These are phyloP conservation scores for Candida gigantensis DNA, from an alignment of 1,139 yeast genomes.

Conservation along the genomic window DNA sequence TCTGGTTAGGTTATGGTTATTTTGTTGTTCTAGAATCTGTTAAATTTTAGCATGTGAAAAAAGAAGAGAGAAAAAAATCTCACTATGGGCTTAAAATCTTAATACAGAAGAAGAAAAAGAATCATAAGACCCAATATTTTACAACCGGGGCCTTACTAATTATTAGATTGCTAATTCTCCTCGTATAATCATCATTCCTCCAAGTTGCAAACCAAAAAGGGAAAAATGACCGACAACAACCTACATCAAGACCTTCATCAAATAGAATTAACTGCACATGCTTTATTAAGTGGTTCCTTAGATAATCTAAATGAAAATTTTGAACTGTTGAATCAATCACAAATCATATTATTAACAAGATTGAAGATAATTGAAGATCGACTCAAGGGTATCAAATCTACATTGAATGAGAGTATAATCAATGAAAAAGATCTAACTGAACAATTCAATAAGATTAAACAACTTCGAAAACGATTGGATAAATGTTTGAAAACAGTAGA, in stretches of 20 bases:
- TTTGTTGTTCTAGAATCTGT: too few species aligned
- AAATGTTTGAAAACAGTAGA: slow-evolving; percentile 31
- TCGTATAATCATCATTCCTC: too few species aligned
- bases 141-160: too few species aligned
- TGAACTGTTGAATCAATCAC: slow-evolving; percentile 57
- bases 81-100: too few species aligned
- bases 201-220: not conserved
- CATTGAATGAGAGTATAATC: slow-evolving; percentile 17
- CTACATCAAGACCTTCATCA: slow-evolving; percentile 37
- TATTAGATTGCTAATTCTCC: too few species aligned
- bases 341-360: slow-evolving; percentile 52
- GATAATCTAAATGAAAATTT: slow-evolving; percentile 53
- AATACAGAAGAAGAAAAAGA: too few species aligned
- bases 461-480: slow-evolving; percentile 35
- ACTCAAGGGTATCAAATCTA: slow-evolving; percentile 26
- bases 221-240: not conserved
- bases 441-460: slow-evolving; percentile 33
- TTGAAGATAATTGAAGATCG: slow-evolving; percentile 44
- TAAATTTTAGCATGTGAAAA: too few species aligned
- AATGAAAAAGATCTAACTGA: slow-evolving; percentile 26
- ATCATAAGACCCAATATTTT: too few species aligned
- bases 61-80: too few species aligned
- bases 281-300: slow-evolving; percentile 53
- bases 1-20: too few species aligned
- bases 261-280: slow-evolving; percentile 57